Evolutionary conservation across 2,329 filamentous ascomycete species (phyloP), one percentile per base, ranked within the genome.

Genomic region (Clonostachys chloroleuca): DNA sequence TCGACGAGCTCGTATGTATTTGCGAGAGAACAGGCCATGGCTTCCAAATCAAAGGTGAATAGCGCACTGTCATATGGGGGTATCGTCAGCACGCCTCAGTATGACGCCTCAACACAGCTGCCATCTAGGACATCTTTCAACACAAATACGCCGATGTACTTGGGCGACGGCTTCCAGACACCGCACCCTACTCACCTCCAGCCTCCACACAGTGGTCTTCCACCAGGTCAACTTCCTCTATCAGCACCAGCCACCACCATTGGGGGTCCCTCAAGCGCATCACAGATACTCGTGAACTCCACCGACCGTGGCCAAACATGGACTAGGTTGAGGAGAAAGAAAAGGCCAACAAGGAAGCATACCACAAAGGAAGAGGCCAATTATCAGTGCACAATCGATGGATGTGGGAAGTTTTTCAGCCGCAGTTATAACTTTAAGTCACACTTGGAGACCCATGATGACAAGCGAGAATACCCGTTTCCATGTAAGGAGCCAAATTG

Each of bases 361-460:
- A 85, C 81, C 3, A 83, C 83, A 16, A 78, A 77, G 49, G 84
- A 85, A 52, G 84, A 88, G 55, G 86, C 86, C 47, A 88, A 83
- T 55, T 86, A 81, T 64, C 75, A 80, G 52, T 95, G 91, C 60
- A 72, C 75, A 47, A 72, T 83, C 35, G 76, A 83, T 49, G 74
- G 83, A 3, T 96, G 91, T 59, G 84, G 85, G 7, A 89, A 86
- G 63, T 78, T 86, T 14, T 95, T 95, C 62, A 89, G 88, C 54
- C 77, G 91, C 51, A 86, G 82, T 57, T 95, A 92, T 70, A 95
- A 95, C 67, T 89, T 85, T 69, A 91, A 88, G 59, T 87, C 89
- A 33, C 91, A 95, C 63, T 78, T 92, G 76, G 86, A 92, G 59
- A 92, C 84, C 1, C 91, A 96, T 60, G 83, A 94, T 59, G 83